Percentiles rank a stretch among this genome's conserved stretches.
phyloP scores from a whole-genome alignment of 2,329 filamentous ascomycete species.

The Hypoxylon sp. region DNA sequence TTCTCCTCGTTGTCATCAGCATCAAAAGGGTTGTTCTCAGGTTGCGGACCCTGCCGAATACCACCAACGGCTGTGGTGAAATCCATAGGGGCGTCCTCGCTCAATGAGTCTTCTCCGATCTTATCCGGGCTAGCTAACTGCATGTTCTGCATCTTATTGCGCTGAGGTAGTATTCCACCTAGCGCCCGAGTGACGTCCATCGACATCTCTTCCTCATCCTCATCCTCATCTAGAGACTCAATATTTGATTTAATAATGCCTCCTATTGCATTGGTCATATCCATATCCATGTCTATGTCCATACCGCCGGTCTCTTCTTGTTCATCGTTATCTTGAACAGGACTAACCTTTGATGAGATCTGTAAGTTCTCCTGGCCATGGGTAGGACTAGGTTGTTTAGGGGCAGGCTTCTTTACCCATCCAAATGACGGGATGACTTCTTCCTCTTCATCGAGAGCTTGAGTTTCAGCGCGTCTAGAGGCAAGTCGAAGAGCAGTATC shows the following conservation, averaged over 20 bases:
- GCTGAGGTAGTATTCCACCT: constrained; percentile 79
- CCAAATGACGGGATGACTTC: constrained; percentile 84
- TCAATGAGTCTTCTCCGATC: constrained; percentile 57
- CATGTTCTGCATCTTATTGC: constrained; percentile 48
- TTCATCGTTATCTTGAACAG: constrained; percentile 51
- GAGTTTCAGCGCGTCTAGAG: constrained; percentile 80
- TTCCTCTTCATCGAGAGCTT: constrained; percentile 75
- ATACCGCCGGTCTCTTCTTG: constrained; percentile 49
- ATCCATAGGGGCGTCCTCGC: constrained; percentile 84
- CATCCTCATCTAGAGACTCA: constrained; percentile 61
- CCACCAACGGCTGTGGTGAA: constrained; percentile 84
- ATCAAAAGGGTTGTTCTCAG: constrained; percentile 49
- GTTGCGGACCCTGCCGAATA: constrained; percentile 65
- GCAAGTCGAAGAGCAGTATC: constrained; percentile 85
- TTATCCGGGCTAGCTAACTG: constrained; percentile 45
- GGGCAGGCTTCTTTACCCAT: constrained; percentile 73
- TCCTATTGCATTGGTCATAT: constrained; percentile 70
- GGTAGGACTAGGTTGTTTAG: constrained; percentile 49
- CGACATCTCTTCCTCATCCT: constrained; percentile 76
- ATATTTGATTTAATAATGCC: constrained; percentile 62
- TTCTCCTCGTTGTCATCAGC: constrained; percentile 63
- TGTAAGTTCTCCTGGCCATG: constrained; percentile 60
- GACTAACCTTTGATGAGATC: constrained; percentile 54
- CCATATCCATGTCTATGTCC: constrained; percentile 68
- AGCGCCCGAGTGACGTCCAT: constrained; percentile 94